Conservation (phyloP, 768 basidiomycete species). For the Mycena rosella region DNA sequence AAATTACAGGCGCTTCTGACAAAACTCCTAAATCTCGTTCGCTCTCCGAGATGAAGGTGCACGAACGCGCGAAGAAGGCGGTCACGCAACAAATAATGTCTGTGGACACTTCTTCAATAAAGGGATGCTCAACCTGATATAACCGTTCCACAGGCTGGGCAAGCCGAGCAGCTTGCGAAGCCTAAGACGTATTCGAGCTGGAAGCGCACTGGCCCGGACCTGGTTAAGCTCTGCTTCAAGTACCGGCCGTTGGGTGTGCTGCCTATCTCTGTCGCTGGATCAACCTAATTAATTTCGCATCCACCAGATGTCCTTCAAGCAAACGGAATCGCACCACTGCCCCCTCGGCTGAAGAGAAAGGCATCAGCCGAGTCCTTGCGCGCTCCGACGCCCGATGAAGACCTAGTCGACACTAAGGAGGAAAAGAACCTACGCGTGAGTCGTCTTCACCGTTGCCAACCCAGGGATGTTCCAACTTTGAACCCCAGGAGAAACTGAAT, state of each 20-base stretch:
- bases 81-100: slow-evolving; percentile 34
- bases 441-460: neutral
- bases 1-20: too few species aligned
- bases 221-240: slow-evolving; percentile 1
- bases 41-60: slow-evolving; percentile 5
- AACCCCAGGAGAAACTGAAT: slow-evolving; percentile 6
- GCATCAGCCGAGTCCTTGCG: neutral
- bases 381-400: neutral
- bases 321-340: slow-evolving; percentile 18
- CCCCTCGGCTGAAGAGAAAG: slow-evolving; percentile 1
- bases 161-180: neutral
- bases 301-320: slow-evolving; percentile 21
- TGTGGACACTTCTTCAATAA: too few species aligned
- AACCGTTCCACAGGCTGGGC: slow-evolving; percentile 15
- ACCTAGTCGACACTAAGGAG: neutral
- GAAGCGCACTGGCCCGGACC: neutral
- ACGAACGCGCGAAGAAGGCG: slow-evolving; percentile 31
- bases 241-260: slow-evolving; percentile 8
- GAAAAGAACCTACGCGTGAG: slow-evolving; percentile 1
- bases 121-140: too few species aligned
- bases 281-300: neutral
- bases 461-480: too few species aligned
- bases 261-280: neutral
- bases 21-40: too few species aligned
- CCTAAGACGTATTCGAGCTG: neutral